Evolutionary conservation across 176 grass and related monocot genomes (phyloP).

Genomic region (Oryza officinalis): DNA sequence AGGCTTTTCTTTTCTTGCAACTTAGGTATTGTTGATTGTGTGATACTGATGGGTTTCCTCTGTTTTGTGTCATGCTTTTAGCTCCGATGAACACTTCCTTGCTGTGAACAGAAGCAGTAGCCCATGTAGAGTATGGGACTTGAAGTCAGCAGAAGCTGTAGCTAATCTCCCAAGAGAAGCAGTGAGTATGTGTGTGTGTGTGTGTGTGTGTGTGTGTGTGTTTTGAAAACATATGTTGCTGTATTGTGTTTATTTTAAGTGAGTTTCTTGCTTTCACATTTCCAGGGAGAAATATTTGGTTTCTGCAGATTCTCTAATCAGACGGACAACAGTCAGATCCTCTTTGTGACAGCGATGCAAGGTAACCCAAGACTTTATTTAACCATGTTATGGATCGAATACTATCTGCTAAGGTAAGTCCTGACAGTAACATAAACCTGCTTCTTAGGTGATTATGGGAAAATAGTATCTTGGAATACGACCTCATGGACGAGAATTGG

Average conservation of each 20-base stretch:
- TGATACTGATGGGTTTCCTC: constrained; percentile 23
- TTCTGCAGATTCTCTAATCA: constrained; percentile 79
- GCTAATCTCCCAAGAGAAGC: constrained; percentile 79
- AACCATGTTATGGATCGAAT: constrained; percentile 21
- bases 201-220: neutral
- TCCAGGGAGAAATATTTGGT: constrained; percentile 91
- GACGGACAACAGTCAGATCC: constrained; percentile 44
- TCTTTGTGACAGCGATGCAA: constrained; percentile 79
- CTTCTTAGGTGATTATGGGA: constrained; percentile 70
- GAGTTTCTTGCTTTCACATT: constrained; percentile 34
- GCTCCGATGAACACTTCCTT: constrained; percentile 78
- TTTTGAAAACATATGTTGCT: neutral
- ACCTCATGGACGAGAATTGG: constrained; percentile 72
- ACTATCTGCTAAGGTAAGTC: neutral
- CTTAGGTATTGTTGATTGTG: constrained; percentile 24
- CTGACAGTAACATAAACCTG: constrained; percentile 25
- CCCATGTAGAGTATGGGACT: constrained; percentile 84
- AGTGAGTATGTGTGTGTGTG: constrained; percentile 43
- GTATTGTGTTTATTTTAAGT: constrained; percentile 15
- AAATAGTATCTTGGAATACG: constrained; percentile 93
- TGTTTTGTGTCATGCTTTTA: constrained; percentile 42
- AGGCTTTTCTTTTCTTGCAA: neutral
- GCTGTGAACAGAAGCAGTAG: constrained; percentile 72
- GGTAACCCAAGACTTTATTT: constrained; percentile 56
- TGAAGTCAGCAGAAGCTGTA: constrained; percentile 57